Evolutionary conservation across 148 eudicot genomes (phyloP).

Genomic region (Pouteria glomerata): DNA sequence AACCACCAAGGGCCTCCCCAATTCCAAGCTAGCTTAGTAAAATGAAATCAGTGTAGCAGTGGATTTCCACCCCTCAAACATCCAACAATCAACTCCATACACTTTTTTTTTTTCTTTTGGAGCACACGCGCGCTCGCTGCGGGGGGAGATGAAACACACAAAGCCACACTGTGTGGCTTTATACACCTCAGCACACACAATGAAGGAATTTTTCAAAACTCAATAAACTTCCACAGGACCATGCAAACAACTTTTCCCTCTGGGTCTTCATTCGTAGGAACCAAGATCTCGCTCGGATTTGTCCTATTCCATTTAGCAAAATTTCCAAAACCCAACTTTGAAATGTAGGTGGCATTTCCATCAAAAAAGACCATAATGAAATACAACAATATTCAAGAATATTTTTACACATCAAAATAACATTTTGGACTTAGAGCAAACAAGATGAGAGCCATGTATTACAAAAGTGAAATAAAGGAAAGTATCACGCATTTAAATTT

Average conservation of each 20-base stretch:
- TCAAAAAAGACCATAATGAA: not conserved
- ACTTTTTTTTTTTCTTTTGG: no score
- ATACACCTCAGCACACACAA: not conserved
- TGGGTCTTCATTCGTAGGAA: not conserved
- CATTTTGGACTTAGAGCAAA: not conserved
- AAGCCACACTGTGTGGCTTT: no score
- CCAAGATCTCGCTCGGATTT: not conserved
- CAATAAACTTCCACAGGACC: not conserved
- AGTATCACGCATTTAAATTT: not conserved
- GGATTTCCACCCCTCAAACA: not conserved
- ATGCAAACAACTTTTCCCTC: not conserved
- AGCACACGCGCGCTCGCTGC: not conserved
- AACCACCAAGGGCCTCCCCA: not conserved
- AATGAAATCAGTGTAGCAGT: not conserved
- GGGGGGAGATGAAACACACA: not conserved
- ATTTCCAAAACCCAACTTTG: not conserved
- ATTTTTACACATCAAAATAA: not conserved
- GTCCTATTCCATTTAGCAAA: not conserved
- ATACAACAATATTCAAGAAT: not conserved
- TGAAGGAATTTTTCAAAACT: not conserved
- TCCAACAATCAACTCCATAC: not conserved
- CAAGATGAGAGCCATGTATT: not conserved
- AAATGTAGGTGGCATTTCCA: not conserved
- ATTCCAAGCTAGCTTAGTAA: not conserved
- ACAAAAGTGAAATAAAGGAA: not conserved